Evolutionary conservation across 1,284 basidiomycete genomes (phyloP).

Genomic region (Xanthoconium separans): DNA sequence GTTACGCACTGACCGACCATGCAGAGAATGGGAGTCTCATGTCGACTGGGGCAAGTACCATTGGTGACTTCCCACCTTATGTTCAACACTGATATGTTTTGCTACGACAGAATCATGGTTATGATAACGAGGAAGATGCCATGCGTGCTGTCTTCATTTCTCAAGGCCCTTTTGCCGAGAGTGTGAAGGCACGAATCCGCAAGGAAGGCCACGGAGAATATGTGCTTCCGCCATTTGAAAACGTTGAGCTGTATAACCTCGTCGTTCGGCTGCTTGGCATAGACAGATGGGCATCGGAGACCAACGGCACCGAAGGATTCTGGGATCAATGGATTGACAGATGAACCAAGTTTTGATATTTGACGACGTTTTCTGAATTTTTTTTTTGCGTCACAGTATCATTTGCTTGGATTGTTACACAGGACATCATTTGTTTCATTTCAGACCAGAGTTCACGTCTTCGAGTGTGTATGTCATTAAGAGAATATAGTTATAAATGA

Average conservation of each 20-base stretch:
- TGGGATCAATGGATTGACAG: not conserved
- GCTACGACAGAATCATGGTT: slow-evolving; percentile 67
- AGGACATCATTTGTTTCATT: not conserved
- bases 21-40: slow-evolving; percentile 56
- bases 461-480: slow-evolving; percentile 27
- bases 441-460: slow-evolving; percentile 2
- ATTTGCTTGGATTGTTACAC: not conserved
- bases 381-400: not conserved
- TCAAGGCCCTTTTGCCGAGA: slow-evolving; percentile 74
- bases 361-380: not conserved
- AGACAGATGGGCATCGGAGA: slow-evolving; percentile 46
- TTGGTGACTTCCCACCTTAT: not conserved
- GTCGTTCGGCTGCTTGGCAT: slow-evolving; percentile 74
- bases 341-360: too few species aligned
- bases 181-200: slow-evolving; percentile 45
- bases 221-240: slow-evolving; percentile 75
- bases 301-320: too few species aligned
- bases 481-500: slow-evolving; percentile 30
- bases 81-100: not conserved
- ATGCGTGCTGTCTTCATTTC: slow-evolving; percentile 92
- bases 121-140: slow-evolving; percentile 69
- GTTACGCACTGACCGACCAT: slow-evolving; percentile 66
- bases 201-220: slow-evolving; percentile 39
- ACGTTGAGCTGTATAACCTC: slow-evolving; percentile 82
- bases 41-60: slow-evolving; percentile 62